Evolutionary conservation across 208 protist genomes (phyloP).

Genomic region (Wallacemonas sp.): DNA sequence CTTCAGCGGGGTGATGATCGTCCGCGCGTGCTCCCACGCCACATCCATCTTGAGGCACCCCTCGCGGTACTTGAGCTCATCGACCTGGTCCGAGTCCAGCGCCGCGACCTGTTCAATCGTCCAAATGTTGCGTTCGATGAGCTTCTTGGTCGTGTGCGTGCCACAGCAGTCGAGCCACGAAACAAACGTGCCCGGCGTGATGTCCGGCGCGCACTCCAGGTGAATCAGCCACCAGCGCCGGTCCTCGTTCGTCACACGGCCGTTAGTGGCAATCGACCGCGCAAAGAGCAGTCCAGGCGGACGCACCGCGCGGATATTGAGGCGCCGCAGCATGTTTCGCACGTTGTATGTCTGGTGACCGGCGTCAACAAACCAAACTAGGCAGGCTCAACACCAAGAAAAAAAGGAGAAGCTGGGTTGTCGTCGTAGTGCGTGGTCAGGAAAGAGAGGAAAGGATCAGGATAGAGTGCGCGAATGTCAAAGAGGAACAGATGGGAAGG

Average conservation of each 20-base stretch:
- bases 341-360: not conserved
- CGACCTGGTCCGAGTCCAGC: slow-evolving; percentile 83
- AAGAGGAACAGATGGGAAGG: slow-evolving; percentile 1
- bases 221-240: slow-evolving; percentile 89
- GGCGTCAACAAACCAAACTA: too few species aligned
- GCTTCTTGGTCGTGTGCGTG: slow-evolving; percentile 89
- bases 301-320: not conserved
- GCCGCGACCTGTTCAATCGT: slow-evolving; percentile 87
- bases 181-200: slow-evolving; percentile 84
- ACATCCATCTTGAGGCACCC: slow-evolving; percentile 90
- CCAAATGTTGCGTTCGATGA: slow-evolving; percentile 92
- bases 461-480: too few species aligned
- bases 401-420: too few species aligned
- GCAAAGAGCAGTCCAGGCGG: not conserved
- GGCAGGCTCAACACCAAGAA: not conserved
- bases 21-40: slow-evolving; percentile 88
- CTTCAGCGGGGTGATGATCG: slow-evolving; percentile 72
- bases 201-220: slow-evolving; percentile 83
- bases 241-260: slow-evolving; percentile 87
- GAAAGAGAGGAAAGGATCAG: too few species aligned
- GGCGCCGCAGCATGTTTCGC: not conserved
- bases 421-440: too few species aligned
- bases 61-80: slow-evolving; percentile 89
- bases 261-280: slow-evolving; percentile 55
- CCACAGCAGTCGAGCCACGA: slow-evolving; percentile 88